Evolutionary conservation across 768 basidiomycete species (phyloP).

Genomic region (Boletales sp.): DNA sequence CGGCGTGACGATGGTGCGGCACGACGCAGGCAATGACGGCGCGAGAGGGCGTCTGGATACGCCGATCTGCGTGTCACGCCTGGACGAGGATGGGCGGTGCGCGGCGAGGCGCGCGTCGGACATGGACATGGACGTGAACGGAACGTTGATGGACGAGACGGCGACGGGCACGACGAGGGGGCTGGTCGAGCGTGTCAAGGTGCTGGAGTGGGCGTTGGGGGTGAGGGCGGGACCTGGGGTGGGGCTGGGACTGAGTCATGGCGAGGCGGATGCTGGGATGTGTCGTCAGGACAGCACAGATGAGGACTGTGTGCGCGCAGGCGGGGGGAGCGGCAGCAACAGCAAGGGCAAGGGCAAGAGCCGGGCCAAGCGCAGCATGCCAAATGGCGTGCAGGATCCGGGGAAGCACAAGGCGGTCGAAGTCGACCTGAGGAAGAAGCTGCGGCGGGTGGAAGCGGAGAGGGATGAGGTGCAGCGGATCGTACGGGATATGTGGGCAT

Average conservation of each 20-base stretch:
- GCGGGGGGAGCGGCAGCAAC: neutral
- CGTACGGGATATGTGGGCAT: constrained; percentile 15
- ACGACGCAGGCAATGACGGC: too few species aligned
- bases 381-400: too few species aligned
- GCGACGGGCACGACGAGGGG: constrained; percentile 13
- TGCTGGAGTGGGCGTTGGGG: constrained; percentile 18
- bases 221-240: neutral
- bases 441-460: constrained; percentile 16
- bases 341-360: neutral
- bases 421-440: constrained; percentile 8
- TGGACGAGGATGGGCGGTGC: too few species aligned
- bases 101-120: neutral
- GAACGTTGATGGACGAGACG: constrained; percentile 14
- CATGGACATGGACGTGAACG: constrained; percentile 8
- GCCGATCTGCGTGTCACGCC: too few species aligned
- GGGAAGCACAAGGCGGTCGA: neutral
- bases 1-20: too few species aligned
- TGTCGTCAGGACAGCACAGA: neutral
- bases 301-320: too few species aligned
- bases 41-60: too few species aligned
- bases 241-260: neutral
- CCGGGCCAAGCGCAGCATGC: too few species aligned
- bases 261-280: too few species aligned
- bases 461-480: constrained; percentile 17
- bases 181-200: constrained; percentile 24